These are phyloP conservation scores for Pythium monospermum DNA, from an alignment of 352 stramenopile species.

Conservation along the genomic window DNA sequence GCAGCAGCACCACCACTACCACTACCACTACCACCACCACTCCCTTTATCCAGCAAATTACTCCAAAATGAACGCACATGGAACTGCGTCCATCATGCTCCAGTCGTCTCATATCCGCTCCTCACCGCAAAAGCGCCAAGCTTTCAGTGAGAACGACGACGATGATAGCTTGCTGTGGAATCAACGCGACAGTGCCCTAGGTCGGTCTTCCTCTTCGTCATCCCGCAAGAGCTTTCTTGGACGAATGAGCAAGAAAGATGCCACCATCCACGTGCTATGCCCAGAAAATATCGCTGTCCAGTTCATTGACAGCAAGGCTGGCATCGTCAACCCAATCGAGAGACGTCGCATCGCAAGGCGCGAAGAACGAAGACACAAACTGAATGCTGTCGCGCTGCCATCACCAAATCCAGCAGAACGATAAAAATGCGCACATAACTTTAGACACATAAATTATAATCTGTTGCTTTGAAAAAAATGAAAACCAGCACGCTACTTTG, in stretches of 20 bases:
- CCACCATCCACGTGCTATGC: conserved; percentile 6
- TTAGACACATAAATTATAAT: too few species aligned
- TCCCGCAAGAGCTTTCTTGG: not conserved
- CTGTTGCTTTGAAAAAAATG: too few species aligned
- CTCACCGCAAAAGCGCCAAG: too few species aligned
- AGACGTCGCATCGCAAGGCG: conserved; percentile 5
- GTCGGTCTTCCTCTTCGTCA: not conserved
- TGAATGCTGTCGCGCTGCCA: not conserved
- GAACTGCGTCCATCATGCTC: not conserved
- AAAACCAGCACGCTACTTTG: too few species aligned
- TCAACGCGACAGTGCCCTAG: not conserved
- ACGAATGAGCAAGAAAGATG: conserved; percentile 2
- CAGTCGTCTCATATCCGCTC: not conserved
- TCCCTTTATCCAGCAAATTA: not conserved
- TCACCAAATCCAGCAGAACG: too few species aligned
- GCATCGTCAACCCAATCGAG: conserved; percentile 3
- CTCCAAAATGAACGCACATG: conserved; percentile 1
- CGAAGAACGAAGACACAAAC: not conserved
- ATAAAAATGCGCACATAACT: too few species aligned
- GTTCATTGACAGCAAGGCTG: conserved; percentile 16
- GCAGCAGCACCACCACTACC: too few species aligned
- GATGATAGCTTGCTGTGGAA: not conserved
- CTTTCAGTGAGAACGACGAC: too few species aligned
- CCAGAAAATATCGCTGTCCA: conserved; percentile 6
- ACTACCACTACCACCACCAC: not conserved